A percentile compares a stretch with the other conserved stretches of the same genome.
These are phyloP conservation scores for Termitomyces sp. DNA, from an alignment of 768 basidiomycete genomes.

Conservation along the genomic window DNA sequence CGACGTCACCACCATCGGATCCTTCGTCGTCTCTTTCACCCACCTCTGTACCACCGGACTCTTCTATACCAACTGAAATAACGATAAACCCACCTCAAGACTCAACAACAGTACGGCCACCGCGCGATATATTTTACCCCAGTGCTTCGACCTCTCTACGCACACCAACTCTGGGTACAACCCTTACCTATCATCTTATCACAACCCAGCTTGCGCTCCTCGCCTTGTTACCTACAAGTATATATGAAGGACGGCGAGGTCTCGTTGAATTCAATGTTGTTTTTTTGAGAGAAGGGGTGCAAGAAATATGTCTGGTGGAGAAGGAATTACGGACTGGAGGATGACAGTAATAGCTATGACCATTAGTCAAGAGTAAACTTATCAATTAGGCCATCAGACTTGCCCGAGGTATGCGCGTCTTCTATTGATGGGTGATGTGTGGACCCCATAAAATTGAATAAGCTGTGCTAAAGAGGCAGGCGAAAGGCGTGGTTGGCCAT, in stretches of 20 bases:
- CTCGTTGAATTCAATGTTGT: conserved; percentile 85
- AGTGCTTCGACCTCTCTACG: conserved; percentile 61
- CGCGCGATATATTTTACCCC: conserved; percentile 57
- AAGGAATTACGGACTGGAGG: conserved; percentile 44
- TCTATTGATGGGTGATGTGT: conserved; percentile 5
- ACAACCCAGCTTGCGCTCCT: conserved; percentile 68
- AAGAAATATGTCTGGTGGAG: conserved; percentile 79
- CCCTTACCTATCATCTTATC: conserved; percentile 81
- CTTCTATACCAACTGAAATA: conserved; percentile 13
- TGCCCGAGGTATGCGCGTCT: conserved; percentile 5
- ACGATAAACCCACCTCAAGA: background rate
- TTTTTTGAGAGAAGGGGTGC: conserved; percentile 77
- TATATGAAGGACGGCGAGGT: conserved; percentile 69
- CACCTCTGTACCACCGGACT: conserved; percentile 10
- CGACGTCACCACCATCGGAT: conserved; percentile 22
- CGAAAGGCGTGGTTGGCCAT: background rate
- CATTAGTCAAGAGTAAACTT: background rate
- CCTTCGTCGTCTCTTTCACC: conserved; percentile 20
- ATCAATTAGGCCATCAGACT: background rate
- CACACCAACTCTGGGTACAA: conserved; percentile 58
- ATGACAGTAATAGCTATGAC: conserved; percentile 10
- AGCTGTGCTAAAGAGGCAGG: background rate
- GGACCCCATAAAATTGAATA: conserved; percentile 8
- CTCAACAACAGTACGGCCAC: conserved; percentile 12
- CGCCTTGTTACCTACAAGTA: conserved; percentile 66